Evolutionary conservation across 345 rosid genomes (phyloP).

Genomic region (Populus simonii): DNA sequence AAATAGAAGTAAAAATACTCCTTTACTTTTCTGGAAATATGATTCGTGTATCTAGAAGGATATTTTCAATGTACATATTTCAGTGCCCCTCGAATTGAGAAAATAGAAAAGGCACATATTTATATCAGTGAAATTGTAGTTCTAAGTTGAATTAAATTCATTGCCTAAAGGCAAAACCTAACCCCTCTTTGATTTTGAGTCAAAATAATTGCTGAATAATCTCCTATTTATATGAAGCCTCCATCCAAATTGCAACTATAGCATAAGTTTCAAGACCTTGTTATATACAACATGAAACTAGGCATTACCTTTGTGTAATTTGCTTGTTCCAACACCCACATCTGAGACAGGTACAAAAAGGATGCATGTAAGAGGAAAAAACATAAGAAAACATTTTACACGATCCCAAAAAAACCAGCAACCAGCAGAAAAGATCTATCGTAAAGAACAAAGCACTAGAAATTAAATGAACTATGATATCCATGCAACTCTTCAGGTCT

Average conservation of each 20-base stretch:
- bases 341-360: conserved; percentile 34
- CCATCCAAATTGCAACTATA: background rate
- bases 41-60: background rate
- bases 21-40: background rate
- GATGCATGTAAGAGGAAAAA: background rate
- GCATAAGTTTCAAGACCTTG: background rate
- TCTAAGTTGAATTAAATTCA: background rate
- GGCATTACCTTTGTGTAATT: conserved; percentile 75
- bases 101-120: background rate
- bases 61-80: background rate
- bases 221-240: background rate
- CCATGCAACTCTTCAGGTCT: background rate
- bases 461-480: background rate
- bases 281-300: conserved; percentile 1
- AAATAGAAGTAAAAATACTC: background rate
- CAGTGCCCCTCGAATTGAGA: background rate
- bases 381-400: background rate
- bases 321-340: conserved; percentile 71
- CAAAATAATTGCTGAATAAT: background rate
- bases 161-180: background rate
- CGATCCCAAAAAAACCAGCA: background rate
- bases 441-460: background rate
- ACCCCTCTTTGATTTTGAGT: conserved; percentile 2
- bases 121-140: background rate
- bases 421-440: background rate